Base-by-base conservation (phyloP, 148 eudicot species). In the Chenopodium album region DNA sequence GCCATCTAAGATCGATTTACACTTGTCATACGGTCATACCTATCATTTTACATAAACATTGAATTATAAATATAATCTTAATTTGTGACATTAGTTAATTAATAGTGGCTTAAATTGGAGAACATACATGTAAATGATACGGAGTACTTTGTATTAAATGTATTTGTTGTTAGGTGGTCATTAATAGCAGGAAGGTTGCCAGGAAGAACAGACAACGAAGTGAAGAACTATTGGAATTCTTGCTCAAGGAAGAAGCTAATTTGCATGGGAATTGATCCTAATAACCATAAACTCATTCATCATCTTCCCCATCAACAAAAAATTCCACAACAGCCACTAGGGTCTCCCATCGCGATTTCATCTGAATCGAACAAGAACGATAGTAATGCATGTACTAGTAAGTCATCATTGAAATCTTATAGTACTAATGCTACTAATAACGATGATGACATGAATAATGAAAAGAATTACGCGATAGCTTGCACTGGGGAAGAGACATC, bases 121-220 rank as follows among this genome's bases (percentile, higher is more conserved):
- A 41, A 31, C 32, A 31, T 31, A 4, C 7, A 41, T 41, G 44
- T 41, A 41, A 41, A 41, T 41, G 44, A 41, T 41, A 41, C 7
- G 44, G 44, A 41, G 7, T 41, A 6, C 44, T 41, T 41, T 4
- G 7, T 41, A 41, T 41, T 41, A 6, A 5, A 41, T 41, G 44
- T 41, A 41, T 6, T 32, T 59, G 68, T 34, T 79, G 22, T 26
- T 81, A 89, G 92, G 82, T 89, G 92, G 92, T 83, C 92, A 7
- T 77, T 89, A 75, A 88, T 89, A 10, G 90, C 90, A 0, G 90
- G 90, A 82, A 88, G 90, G 28, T 68, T 88, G 32, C 90, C 90
- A 8, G 90, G 90, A 48, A 78, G 90, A 44, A 88, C 90, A 3
- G 90, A 86, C 26, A 88, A 88, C 48, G 90, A 88, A 75, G 90